Evolutionary conservation across 202 grass and related monocot species (phyloP), one percentile per base, ranked within the genome.

Genomic region (Schoenoplectus tabernaemontani): DNA sequence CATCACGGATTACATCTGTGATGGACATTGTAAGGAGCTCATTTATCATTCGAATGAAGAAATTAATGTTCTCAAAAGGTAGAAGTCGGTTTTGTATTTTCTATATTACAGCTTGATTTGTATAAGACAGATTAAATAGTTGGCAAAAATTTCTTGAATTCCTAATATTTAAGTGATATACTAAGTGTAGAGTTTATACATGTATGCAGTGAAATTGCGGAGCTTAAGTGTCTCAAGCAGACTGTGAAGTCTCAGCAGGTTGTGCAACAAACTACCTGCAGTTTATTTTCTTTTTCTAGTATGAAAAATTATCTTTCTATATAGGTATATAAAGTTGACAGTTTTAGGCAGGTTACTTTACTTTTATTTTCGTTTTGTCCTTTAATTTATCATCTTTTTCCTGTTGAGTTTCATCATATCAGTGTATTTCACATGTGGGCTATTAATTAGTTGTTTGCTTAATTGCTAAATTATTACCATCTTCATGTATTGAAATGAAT

Each of bases 21-120:
- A 68, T 36, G 58, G 76, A 4, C 24, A 54, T 60, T 85, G 72
- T 33, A 88, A 86, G n/a, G n/a, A n/a, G n/a, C n/a, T n/a, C n/a
- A n/a, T n/a, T n/a, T n/a, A n/a, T n/a, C n/a, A n/a, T n/a, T n/a
- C n/a, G n/a, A n/a, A n/a, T 66, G 81, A 28, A 69, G 50, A 97
- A 79, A 79, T 94, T 10, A 16, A 43, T 46, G 62, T 17, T 33
- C 89, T 90, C 2, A 92, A 90, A 81, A 92, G 86, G 91, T 92
- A 42, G 13, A 3, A n/a, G n/a, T 72, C 57, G 74, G 81, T 17
- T 16, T 32, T 33, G 4, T 42, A 69, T 30, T 34, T 56, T 50
- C 2, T 19, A 15, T n/a, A 38, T 16, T 34, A 57, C 12, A 57
- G 23, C n/a, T n/a, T n/a, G 9, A 24, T 73, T 11, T 9, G n/a